phyloP scores from a whole-genome alignment of 148 eudicot genomes.

The Cornus florida region DNA sequence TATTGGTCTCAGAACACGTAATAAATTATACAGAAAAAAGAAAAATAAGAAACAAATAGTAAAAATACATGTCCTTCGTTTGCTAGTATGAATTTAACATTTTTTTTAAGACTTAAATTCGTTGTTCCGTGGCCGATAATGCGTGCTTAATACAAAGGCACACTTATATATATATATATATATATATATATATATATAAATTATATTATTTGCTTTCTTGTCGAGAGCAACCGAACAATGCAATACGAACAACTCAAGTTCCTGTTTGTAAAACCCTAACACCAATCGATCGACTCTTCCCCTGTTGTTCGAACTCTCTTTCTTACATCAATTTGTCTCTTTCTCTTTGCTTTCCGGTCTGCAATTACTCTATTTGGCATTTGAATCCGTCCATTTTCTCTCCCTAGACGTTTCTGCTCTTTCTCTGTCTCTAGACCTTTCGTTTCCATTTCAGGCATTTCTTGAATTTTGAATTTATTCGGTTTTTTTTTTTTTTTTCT shows the following conservation, averaged over 20 bases:
- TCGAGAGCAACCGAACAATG: neutral
- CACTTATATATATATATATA: too few species aligned
- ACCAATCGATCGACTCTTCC: conserved; percentile 31
- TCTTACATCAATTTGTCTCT: conserved; percentile 8
- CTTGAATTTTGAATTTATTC: neutral
- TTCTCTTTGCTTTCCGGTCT: neutral
- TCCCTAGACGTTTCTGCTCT: neutral
- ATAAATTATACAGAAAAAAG: too few species aligned
- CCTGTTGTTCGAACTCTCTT: conserved; percentile 4
- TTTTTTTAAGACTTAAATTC: too few species aligned
- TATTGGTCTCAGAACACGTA: neutral
- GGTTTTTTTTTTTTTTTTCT: neutral
- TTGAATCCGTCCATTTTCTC: conserved; percentile 7
- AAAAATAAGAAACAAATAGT: too few species aligned
- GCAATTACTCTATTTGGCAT: neutral
- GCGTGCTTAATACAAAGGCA: too few species aligned
- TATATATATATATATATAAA: neutral
- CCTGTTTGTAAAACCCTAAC: conserved; percentile 58
- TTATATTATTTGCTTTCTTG: neutral
- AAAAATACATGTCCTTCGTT: too few species aligned
- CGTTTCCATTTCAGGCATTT: neutral
- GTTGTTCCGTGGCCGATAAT: too few species aligned
- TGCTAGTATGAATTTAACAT: too few species aligned
- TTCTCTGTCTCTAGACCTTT: neutral
- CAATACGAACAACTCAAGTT: conserved; percentile 1